These are phyloP conservation scores for Naganishia sp. DNA, from an alignment of 1,284 basidiomycete species.

Conservation along the genomic window DNA sequence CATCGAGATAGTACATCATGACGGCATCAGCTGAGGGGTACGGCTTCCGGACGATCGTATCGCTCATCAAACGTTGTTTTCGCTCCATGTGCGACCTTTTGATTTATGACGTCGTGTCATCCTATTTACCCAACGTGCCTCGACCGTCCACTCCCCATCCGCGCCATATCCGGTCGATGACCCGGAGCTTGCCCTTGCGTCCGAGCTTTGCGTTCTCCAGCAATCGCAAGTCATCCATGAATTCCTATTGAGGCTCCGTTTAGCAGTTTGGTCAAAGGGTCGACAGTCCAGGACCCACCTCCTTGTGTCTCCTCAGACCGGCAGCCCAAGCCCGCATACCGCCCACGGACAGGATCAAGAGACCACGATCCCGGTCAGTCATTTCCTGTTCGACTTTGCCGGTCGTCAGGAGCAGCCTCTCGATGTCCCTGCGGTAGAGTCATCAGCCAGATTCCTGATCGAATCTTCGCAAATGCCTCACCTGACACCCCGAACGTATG, in stretches of 20 bases:
- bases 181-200: conserved; percentile 68
- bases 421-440: conserved; percentile 61
- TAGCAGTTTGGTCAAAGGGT: conserved; percentile 46
- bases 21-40: too few relatives aligned
- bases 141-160: conserved; percentile 65
- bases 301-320: conserved; percentile 41
- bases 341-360: conserved; percentile 56
- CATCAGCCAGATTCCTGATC: conserved; percentile 55
- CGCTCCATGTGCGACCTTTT: too few relatives aligned
- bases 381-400: conserved; percentile 49
- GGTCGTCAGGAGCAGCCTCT: conserved; percentile 62
- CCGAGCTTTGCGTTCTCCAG: conserved; percentile 71
- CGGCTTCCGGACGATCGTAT: too few relatives aligned
- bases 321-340: conserved; percentile 52
- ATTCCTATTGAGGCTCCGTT: conserved; percentile 66
- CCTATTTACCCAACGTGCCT: conserved; percentile 13
- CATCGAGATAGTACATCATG: too few relatives aligned
- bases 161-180: conserved; percentile 88
- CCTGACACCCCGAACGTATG: conserved; percentile 55
- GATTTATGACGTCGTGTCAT: too few relatives aligned
- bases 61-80: too few relatives aligned
- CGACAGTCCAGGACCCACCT: conserved; percentile 36
- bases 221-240: conserved; percentile 81
- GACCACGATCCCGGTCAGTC: conserved; percentile 54
- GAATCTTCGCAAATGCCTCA: conserved; percentile 56